phyloP scores from a whole-genome alignment of 331 rosid species.

The Saraca asoca region DNA sequence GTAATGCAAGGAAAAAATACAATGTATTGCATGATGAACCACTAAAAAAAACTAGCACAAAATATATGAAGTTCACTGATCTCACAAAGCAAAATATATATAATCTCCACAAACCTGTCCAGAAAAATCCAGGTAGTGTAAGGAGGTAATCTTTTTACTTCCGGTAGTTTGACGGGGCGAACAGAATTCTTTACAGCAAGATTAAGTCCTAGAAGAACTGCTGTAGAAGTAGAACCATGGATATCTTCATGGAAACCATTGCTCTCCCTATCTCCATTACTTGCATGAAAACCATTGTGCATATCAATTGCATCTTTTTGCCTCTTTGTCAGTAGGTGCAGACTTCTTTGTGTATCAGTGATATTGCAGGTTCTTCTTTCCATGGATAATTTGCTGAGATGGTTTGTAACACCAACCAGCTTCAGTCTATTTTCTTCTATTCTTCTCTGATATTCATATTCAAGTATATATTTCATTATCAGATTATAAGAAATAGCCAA shows the following conservation, averaged over 20 bases:
- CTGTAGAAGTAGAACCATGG: slow-evolving; percentile 79
- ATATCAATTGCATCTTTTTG: slow-evolving; percentile 82
- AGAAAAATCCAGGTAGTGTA: slow-evolving; percentile 97
- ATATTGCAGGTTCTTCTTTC: slow-evolving; percentile 55
- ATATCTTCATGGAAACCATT: slow-evolving; percentile 67
- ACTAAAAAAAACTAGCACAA: no score
- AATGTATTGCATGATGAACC: no score
- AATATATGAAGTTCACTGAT: background rate
- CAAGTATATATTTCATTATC: background rate
- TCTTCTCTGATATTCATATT: slow-evolving; percentile 58
- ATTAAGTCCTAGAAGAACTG: slow-evolving; percentile 93
- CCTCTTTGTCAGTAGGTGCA: slow-evolving; percentile 74
- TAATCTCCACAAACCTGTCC: slow-evolving; percentile 70
- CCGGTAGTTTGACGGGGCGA: slow-evolving; percentile 86
- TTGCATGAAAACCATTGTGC: slow-evolving; percentile 73
- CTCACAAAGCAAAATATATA: slow-evolving; percentile 31
- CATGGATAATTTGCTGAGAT: slow-evolving; percentile 50
- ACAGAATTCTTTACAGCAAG: slow-evolving; percentile 89
- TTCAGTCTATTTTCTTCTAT: slow-evolving; percentile 82
- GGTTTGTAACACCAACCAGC: slow-evolving; percentile 61
- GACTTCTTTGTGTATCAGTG: slow-evolving; percentile 42
- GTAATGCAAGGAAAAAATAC: no score
- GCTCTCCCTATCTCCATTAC: slow-evolving; percentile 59
- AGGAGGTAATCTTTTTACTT: slow-evolving; percentile 83
- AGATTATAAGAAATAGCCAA: background rate